Evolutionary conservation across 2,329 filamentous ascomycete species (phyloP), one percentile per base, ranked within the genome.

Genomic region (Aspergillus brasiliensis): DNA sequence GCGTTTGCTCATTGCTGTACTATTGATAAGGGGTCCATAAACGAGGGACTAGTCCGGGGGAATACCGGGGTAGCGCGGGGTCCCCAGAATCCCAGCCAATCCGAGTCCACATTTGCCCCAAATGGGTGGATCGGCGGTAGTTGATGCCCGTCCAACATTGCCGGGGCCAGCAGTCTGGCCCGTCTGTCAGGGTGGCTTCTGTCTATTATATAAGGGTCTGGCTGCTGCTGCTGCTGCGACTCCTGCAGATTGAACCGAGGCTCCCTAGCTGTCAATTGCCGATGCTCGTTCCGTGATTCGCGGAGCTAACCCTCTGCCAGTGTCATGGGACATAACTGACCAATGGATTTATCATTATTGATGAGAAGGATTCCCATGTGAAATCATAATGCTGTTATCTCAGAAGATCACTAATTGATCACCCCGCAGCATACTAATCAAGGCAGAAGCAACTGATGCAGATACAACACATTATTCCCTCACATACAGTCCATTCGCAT

Each of bases 381-480:
- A 34, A 34, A n/a, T n/a, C n/a, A n/a, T n/a, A n/a, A n/a, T n/a
- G n/a, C n/a, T n/a, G n/a, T n/a, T n/a, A n/a, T n/a, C n/a, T n/a
- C n/a, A n/a, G n/a, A n/a, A n/a, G n/a, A n/a, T n/a, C n/a, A n/a
- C n/a, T n/a, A 0, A 34, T 34, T 34, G 31, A 34, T 34, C 31
- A 2, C 31, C 28, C 31, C 28, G 28, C 28, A 31, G 28, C 10
- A 31, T 31, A 11, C 11, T 15, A 34, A n/a, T n/a, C n/a, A n/a
- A n/a, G 31, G 31, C 11, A 34, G 10, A 34, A 15, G 31, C n/a
- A n/a, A 15, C 2, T 34, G 31, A 31, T 10, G 63, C 1, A 78
- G 64, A 44, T 75, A 72, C 0, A 13, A 6, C 31, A 51, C 49
- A 13, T 17, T 13, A 23, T 13, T 4, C 40, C 19, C 40, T 23